Conservation (phyloP, 2,329 filamentous ascomycete species). For the Clarireedia hainanense region DNA sequence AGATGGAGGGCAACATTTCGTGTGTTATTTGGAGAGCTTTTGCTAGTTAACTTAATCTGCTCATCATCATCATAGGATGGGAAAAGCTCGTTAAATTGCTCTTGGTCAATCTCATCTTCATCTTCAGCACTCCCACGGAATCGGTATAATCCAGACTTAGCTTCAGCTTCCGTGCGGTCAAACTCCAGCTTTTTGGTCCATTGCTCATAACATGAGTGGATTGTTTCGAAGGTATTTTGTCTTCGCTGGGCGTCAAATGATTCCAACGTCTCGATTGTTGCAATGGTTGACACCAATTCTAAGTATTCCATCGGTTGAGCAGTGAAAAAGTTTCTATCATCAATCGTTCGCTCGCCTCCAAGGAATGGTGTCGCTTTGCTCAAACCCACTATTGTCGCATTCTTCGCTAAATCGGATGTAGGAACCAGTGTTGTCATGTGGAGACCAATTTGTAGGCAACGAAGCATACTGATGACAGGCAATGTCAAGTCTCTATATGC, state of each 20-base stretch:
- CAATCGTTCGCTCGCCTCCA: slow-evolving; percentile 31
- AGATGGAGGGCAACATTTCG: slow-evolving; percentile 43
- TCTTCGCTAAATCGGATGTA: slow-evolving; percentile 6
- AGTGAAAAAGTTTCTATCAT: slow-evolving; percentile 13
- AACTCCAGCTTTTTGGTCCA: slow-evolving; percentile 72
- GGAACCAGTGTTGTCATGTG: slow-evolving; percentile 42
- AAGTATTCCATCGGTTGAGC: slow-evolving; percentile 40
- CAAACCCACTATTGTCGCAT: slow-evolving; percentile 26
- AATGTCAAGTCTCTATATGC: slow-evolving; percentile 80
- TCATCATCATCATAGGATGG: slow-evolving; percentile 58
- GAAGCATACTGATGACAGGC: slow-evolving; percentile 71
- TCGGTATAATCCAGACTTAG: slow-evolving; percentile 70
- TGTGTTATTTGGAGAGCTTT: slow-evolving; percentile 7
- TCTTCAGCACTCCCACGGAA: slow-evolving; percentile 74
- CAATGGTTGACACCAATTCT: slow-evolving; percentile 37
- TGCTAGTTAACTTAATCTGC: slow-evolving; percentile 13
- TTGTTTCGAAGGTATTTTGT: slow-evolving; percentile 53
- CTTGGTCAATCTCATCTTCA: slow-evolving; percentile 64
- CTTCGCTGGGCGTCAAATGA: slow-evolving; percentile 36
- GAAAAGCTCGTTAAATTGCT: slow-evolving; percentile 75
- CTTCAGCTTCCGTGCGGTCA: slow-evolving; percentile 68
- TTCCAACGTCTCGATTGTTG: slow-evolving; percentile 40
- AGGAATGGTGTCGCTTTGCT: slow-evolving; percentile 47
- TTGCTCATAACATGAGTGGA: slow-evolving; percentile 66
- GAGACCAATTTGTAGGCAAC: slow-evolving; percentile 69